These are phyloP conservation scores for Solanum chmielewskii DNA, from an alignment of 257 asterid species.

Conservation along the genomic window DNA sequence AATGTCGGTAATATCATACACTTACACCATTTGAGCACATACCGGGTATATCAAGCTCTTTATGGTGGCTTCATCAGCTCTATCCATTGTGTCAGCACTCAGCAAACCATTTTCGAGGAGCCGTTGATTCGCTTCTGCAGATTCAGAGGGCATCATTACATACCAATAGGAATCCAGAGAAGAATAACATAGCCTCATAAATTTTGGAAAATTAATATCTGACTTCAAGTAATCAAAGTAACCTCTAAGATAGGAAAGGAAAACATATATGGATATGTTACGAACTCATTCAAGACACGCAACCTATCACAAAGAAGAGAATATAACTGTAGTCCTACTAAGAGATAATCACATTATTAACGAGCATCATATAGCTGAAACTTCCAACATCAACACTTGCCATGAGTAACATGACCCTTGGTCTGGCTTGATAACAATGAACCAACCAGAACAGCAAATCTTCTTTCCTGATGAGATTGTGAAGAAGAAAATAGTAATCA, in stretches of 20 bases:
- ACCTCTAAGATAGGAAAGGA: not conserved
- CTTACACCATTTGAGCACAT: not conserved
- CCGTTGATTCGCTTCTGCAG: conserved; percentile 78
- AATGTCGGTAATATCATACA: not conserved
- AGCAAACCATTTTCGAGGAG: conserved; percentile 71
- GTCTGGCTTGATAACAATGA: conserved; percentile 96
- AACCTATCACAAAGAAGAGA: not conserved
- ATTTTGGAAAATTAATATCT: not conserved
- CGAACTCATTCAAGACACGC: not conserved
- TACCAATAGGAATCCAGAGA: not conserved
- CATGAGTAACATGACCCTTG: conserved; percentile 83
- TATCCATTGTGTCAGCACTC: conserved; percentile 58
- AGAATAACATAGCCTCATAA: not conserved
- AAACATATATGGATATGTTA: not conserved
- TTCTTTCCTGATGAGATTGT: conserved; percentile 54
- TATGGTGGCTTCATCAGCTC: conserved; percentile 59
- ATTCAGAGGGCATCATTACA: not conserved
- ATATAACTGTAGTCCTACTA: not conserved
- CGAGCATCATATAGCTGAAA: not conserved
- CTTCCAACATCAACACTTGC: conserved; percentile 31
- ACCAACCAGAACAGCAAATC: conserved; percentile 78
- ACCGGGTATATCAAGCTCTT: conserved; percentile 83
- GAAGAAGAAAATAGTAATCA: not conserved
- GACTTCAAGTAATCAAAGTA: not conserved
- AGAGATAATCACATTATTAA: not conserved